Conservation (phyloP, 768 basidiomycete species). For the Exidia glandulosa region DNA sequence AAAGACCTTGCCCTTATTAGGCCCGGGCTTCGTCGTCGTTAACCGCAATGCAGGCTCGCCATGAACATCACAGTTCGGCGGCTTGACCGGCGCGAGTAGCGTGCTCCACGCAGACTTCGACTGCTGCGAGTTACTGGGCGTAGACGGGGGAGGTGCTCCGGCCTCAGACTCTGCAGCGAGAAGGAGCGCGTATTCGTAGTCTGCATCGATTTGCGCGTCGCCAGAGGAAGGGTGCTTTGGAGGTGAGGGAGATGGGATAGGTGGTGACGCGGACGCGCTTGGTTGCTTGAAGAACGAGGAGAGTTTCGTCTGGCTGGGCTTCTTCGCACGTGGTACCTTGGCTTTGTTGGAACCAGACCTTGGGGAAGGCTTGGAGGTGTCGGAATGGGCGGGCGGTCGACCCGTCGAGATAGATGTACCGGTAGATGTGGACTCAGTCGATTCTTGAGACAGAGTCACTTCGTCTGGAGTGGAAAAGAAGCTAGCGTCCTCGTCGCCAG, state of each 20-base stretch:
- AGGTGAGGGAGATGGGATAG: neutral
- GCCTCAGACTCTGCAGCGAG: constrained; percentile 33
- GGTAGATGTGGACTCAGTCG: no score
- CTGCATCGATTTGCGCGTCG: constrained; percentile 38
- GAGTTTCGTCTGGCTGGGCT: constrained; percentile 2
- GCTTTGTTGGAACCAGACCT: neutral
- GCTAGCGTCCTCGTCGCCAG: no score
- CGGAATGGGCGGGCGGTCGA: neutral
- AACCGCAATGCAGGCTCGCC: constrained; percentile 65
- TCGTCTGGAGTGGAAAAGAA: no score
- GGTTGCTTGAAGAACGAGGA: constrained; percentile 4
- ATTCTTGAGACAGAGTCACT: no score
- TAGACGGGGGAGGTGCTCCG: constrained; percentile 4
- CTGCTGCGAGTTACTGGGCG: constrained; percentile 8
- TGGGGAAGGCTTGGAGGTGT: neutral
- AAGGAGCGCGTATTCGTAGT: constrained; percentile 41
- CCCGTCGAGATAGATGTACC: no score
- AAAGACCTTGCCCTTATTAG: constrained; percentile 78
- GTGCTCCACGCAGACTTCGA: constrained; percentile 50
- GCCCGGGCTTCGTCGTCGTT: constrained; percentile 77
- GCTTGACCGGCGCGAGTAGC: constrained; percentile 55
- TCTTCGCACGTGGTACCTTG: neutral
- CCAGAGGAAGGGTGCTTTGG: constrained; percentile 7
- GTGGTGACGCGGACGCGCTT: neutral
- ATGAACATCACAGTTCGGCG: constrained; percentile 63